These are phyloP conservation scores for Pestalotiopsis sp. DNA, from an alignment of 2,329 filamentous ascomycete species.

Conservation along the genomic window DNA sequence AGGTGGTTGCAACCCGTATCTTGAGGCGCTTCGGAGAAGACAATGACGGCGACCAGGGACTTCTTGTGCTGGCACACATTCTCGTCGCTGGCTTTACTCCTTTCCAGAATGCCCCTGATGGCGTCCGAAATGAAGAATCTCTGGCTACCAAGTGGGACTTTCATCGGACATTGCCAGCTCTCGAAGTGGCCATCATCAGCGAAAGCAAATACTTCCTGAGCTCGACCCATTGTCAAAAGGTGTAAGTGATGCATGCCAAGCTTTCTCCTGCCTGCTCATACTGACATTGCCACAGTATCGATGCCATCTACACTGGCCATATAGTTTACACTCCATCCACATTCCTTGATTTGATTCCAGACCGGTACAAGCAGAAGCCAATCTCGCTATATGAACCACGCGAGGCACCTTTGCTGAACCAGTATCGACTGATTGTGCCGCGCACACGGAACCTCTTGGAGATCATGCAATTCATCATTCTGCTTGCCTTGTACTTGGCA, in stretches of 20 bases:
- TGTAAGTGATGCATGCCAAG: constrained; percentile 42
- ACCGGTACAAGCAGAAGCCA: constrained; percentile 82
- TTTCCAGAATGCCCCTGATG: constrained; percentile 77
- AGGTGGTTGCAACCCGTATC: constrained; percentile 78
- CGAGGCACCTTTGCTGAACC: constrained; percentile 76
- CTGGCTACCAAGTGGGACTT: constrained; percentile 49
- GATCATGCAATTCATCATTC: constrained; percentile 70
- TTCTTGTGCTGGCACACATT: constrained; percentile 76
- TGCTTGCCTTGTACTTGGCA: constrained; percentile 69
- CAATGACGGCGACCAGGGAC: constrained; percentile 68
- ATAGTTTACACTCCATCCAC: constrained; percentile 82
- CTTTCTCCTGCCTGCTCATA: not conserved
- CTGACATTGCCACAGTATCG: constrained; percentile 48
- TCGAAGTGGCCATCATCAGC: constrained; percentile 82
- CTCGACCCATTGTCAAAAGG: constrained; percentile 78
- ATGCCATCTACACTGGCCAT: constrained; percentile 79
- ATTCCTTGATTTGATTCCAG: constrained; percentile 82
- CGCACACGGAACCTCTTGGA: constrained; percentile 77
- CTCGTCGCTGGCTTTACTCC: constrained; percentile 83
- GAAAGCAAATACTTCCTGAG: constrained; percentile 80
- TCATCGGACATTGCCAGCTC: constrained; percentile 68
- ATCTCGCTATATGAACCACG: constrained; percentile 81
- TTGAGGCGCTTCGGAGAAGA: constrained; percentile 79
- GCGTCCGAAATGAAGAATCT: constrained; percentile 63
- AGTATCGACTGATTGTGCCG: constrained; percentile 83